Percentiles rank a stretch among this genome's conserved stretches.
These are phyloP conservation scores for Dovyalis caffra DNA, from an alignment of 345 rosid species.

Conservation along the genomic window DNA sequence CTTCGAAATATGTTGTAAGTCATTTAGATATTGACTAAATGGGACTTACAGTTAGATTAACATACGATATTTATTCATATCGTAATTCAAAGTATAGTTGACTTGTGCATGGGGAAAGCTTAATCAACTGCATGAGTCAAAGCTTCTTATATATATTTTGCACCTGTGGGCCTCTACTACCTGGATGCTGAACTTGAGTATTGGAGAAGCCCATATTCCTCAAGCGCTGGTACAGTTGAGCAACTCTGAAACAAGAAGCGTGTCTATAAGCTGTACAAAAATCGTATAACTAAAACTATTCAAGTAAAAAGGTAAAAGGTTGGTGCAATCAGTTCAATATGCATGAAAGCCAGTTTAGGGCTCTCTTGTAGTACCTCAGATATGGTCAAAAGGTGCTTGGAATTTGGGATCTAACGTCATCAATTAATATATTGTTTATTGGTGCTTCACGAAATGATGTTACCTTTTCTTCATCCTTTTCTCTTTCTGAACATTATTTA, in stretches of 20 bases:
- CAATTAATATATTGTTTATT: not conserved
- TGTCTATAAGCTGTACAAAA: not conserved
- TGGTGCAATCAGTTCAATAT: not conserved
- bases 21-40: not conserved
- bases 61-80: not conserved
- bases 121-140: not conserved
- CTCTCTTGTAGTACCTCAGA: not conserved
- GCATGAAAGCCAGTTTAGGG: not conserved
- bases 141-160: not conserved
- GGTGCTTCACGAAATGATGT: not conserved
- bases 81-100: not conserved
- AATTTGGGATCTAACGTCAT: not conserved
- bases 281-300: not conserved
- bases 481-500: not conserved
- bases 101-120: not conserved
- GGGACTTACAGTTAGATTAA: not conserved
- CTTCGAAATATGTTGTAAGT: not conserved
- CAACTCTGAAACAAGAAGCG: not conserved
- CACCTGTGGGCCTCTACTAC: not conserved
- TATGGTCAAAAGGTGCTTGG: not conserved
- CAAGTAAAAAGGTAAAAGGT: not conserved
- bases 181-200: conserved; percentile 6
- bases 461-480: not conserved
- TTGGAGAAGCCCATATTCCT: not conserved
- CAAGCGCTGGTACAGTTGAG: not conserved